Conservation (phyloP, 371 early-diverging fungal species). For the Basidiobolus meristosporus region DNA sequence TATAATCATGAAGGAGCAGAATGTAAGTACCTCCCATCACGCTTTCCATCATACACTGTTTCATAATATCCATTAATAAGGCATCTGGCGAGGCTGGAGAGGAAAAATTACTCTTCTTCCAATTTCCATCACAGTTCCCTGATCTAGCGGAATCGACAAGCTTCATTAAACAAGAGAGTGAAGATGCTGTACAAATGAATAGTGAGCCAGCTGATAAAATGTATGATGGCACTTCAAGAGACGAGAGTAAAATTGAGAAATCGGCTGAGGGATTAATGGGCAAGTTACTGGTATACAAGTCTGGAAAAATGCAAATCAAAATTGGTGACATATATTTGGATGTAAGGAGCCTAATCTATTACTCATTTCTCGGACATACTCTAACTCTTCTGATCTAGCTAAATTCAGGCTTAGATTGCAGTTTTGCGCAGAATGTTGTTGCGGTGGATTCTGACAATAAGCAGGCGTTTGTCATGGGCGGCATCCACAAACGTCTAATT, state of each 20-base stretch:
- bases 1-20: no score
- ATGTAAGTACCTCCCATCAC: no score
- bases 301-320: slow-evolving; percentile 33
- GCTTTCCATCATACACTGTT: no score
- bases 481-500: slow-evolving; percentile 26
- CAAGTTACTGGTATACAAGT: slow-evolving; percentile 30
- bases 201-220: slow-evolving; percentile 8
- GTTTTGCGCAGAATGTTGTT: slow-evolving; percentile 25
- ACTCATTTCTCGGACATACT: background rate
- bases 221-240: slow-evolving; percentile 1
- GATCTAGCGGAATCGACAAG: slow-evolving; percentile 8
- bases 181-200: slow-evolving; percentile 5
- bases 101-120: background rate
- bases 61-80: no score
- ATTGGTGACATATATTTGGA: slow-evolving; percentile 35
- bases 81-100: no score
- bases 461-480: slow-evolving; percentile 23
- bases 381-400: background rate
- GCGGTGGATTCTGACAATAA: slow-evolving; percentile 21
- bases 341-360: slow-evolving; percentile 5
- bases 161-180: slow-evolving; percentile 1
- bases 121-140: slow-evolving; percentile 18
- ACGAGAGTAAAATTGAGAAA: background rate
- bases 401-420: slow-evolving; percentile 16
- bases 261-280: slow-evolving; percentile 33